Evolutionary conservation across 2,329 filamentous ascomycete genomes (phyloP).

Genomic region (Aspergillus japonicus): DNA sequence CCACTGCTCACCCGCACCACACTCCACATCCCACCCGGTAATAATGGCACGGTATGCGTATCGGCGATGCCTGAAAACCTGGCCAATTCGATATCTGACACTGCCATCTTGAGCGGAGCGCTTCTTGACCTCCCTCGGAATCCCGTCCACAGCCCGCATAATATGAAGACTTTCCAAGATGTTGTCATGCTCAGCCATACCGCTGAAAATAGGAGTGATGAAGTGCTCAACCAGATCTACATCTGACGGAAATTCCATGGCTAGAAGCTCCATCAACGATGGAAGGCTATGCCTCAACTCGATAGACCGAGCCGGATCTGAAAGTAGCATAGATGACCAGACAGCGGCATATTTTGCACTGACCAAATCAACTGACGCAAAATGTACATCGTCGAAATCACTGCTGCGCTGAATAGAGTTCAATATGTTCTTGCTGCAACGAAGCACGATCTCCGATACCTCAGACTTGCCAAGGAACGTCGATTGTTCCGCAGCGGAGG

Average conservation of each 20-base stretch:
- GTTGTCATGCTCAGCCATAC: constrained; percentile 53
- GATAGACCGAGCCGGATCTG: constrained; percentile 39
- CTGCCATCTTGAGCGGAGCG: constrained; percentile 37
- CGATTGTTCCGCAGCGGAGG: constrained; percentile 37
- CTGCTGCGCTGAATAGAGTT: constrained; percentile 61
- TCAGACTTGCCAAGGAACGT: constrained; percentile 64
- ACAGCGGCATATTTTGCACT: constrained; percentile 69
- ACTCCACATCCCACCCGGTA: constrained; percentile 76
- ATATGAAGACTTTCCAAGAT: constrained; percentile 55
- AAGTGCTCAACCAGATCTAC: constrained; percentile 68
- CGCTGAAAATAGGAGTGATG: constrained; percentile 60
- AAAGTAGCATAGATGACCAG: constrained; percentile 66
- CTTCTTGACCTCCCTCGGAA: constrained; percentile 49
- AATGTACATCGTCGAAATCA: constrained; percentile 29
- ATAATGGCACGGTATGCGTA: constrained; percentile 80
- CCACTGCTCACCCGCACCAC: constrained; percentile 60
- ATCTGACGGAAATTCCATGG: constrained; percentile 68
- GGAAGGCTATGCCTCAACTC: constrained; percentile 63
- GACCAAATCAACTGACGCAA: constrained; percentile 53
- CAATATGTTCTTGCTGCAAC: constrained; percentile 78
- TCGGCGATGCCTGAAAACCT: constrained; percentile 78
- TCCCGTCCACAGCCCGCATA: constrained; percentile 57
- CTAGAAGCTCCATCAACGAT: constrained; percentile 64
- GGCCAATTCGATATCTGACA: constrained; percentile 70
- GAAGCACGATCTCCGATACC: constrained; percentile 67